Conservation (phyloP, 768 basidiomycete genomes). For the Tylopilus sp. region DNA sequence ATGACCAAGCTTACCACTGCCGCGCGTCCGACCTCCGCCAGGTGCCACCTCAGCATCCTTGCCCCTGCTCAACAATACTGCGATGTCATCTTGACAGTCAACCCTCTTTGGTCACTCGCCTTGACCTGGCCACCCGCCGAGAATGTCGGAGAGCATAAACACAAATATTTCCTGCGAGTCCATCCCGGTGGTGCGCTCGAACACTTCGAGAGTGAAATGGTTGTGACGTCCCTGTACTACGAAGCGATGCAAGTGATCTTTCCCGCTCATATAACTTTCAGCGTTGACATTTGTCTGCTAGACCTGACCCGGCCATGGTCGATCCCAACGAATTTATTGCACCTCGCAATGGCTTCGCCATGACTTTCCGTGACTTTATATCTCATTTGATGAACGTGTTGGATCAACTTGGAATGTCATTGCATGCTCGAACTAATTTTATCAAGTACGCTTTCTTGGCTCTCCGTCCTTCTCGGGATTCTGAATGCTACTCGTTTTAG, state of each 20-base stretch:
- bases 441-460: constrained; percentile 55
- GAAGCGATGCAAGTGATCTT: constrained; percentile 66
- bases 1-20: constrained; percentile 75
- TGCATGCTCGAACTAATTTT: constrained; percentile 79
- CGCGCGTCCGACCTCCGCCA: constrained; percentile 70
- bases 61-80: constrained; percentile 75
- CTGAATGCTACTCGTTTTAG: constrained; percentile 34
- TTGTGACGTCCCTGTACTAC: constrained; percentile 78
- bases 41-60: constrained; percentile 71
- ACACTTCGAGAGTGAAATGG: constrained; percentile 81
- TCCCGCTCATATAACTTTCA: no score
- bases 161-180: constrained; percentile 80
- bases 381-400: constrained; percentile 79
- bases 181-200: constrained; percentile 85
- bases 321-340: constrained; percentile 78
- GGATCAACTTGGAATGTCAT: constrained; percentile 79
- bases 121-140: constrained; percentile 80
- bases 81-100: constrained; percentile 70
- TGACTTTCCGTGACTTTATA: constrained; percentile 78
- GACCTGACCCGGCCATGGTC: constrained; percentile 73
- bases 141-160: constrained; percentile 58
- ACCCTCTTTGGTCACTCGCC: constrained; percentile 70
- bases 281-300: constrained; percentile 28
- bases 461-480: neutral
- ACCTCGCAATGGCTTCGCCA: constrained; percentile 80